Conservation (phyloP, 2,329 filamentous ascomycete genomes). For the Zymoseptoria ardabiliae region DNA sequence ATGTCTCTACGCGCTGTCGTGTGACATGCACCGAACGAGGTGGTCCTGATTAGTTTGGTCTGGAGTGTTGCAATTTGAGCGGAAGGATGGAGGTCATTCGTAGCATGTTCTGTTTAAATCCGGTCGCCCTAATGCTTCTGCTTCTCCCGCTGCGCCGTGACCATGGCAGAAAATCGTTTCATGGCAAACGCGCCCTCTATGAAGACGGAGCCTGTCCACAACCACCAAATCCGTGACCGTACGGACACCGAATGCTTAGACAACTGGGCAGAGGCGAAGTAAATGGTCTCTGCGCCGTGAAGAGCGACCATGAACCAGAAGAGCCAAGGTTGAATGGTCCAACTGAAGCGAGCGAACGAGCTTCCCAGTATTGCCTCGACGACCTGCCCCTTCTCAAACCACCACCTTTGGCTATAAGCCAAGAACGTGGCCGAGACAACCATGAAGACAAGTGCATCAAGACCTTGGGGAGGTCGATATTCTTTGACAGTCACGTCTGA, state of each 20-base stretch:
- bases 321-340: constrained; percentile 52
- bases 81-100: too few species aligned
- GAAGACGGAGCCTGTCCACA: constrained; percentile 46
- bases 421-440: constrained; percentile 50
- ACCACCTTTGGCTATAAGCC: constrained; percentile 43
- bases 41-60: too few species aligned
- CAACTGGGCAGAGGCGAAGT: constrained; percentile 42
- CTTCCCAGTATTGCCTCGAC: constrained; percentile 39
- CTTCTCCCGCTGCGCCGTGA: constrained; percentile 35
- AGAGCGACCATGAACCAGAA: constrained; percentile 53
- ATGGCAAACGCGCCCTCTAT: constrained; percentile 48
- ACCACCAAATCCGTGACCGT: constrained; percentile 45
- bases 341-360: constrained; percentile 51
- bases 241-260: constrained; percentile 45
- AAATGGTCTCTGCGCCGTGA: constrained; percentile 57
- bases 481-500: constrained; percentile 49
- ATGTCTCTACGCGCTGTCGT: too few species aligned
- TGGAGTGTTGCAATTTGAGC: too few species aligned
- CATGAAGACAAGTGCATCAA: constrained; percentile 49
- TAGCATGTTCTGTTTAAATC: too few species aligned
- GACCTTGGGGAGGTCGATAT: constrained; percentile 44
- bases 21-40: too few species aligned
- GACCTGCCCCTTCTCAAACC: constrained; percentile 46
- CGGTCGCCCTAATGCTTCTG: constrained; percentile 29
- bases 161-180: constrained; percentile 39